Base-by-base conservation (phyloP, 805 yeast species). In the Tetrapisispora phaffii region DNA sequence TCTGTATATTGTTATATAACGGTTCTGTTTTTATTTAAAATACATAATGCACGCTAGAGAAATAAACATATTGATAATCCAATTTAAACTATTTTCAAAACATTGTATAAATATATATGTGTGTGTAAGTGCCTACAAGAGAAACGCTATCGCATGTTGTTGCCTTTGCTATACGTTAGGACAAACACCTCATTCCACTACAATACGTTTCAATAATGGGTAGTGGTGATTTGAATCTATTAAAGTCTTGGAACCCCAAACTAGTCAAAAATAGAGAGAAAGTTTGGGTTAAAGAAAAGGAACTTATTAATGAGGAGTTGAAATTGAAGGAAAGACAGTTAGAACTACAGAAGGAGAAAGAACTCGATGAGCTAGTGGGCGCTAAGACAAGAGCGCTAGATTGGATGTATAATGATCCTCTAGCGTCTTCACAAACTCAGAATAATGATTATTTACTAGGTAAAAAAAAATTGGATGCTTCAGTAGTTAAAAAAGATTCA, bases 221-320 rank as follows among this genome's bases (percentile, higher is more conserved):
- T 60, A 85, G 88, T 1, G 85, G 88, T 5, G 96, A 89, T 62
- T 72, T 90, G 50, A 90, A 90, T 60, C 65, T 89, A 45, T 84
- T 90, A 67, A 90, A 90, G 62, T 90, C 97, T 49, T 90, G 97
- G 98, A 87, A 90, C 63, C 97, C 98, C 2, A 89, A 83, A 39
- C 71, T 86, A 42, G 69, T 85, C 59, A 85, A 82, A 60, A 90
- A 90, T 70, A 87, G 82, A 65, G 81, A 80, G 52, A 84, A 81
- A 56, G 89, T 90, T 31, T 83, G 95, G 90, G 73, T 79, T 51
- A 72, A 70, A 44, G 97, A 93, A 57, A 88, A 85, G 58, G 81
- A 81, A 34, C 79, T 83, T 8, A 66, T 86, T 7, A 74, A 75
- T n/a, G 94, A 85, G 55, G 74, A 80, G 40, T 75, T 75, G 52